Conservation (phyloP, 2,329 filamentous ascomycete species). For the Curvularia lunata region DNA sequence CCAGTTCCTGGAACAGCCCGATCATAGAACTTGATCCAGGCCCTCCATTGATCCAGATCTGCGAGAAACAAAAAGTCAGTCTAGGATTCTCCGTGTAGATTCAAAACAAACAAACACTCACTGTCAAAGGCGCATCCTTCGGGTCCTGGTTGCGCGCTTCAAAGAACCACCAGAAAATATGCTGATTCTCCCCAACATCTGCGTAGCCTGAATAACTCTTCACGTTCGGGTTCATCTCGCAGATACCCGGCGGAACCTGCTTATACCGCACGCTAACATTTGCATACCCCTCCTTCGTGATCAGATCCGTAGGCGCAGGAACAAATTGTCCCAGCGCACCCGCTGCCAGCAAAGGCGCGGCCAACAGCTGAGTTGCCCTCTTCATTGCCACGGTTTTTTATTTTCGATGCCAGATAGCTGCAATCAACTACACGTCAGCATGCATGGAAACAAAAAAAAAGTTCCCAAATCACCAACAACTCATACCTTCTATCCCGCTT, state of each 20-base stretch:
- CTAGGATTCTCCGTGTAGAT: no score
- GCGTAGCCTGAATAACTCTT: conserved; percentile 64
- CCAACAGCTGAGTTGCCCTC: conserved; percentile 15
- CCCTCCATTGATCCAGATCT: conserved; percentile 61
- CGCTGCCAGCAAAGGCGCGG: conserved; percentile 28
- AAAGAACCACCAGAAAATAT: conserved; percentile 65
- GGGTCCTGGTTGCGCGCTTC: conserved; percentile 60
- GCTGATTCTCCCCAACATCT: conserved; percentile 58
- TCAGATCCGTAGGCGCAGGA: conserved; percentile 54
- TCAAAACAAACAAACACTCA: conserved; percentile 34
- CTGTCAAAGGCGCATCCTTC: conserved; percentile 61
- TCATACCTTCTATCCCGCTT: background rate
- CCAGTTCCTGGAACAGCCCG: conserved; percentile 60
- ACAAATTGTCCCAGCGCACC: conserved; percentile 52
- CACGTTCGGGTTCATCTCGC: conserved; percentile 62
- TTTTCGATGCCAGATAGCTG: background rate
- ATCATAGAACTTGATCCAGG: conserved; percentile 66
- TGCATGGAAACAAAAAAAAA: background rate
- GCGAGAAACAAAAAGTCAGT: background rate
- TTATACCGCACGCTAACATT: conserved; percentile 65
- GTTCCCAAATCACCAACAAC: no score
- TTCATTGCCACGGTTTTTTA: conserved; percentile 16
- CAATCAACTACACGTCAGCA: background rate
- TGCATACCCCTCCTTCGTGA: conserved; percentile 52
- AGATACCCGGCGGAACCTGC: conserved; percentile 60